phyloP scores from a whole-genome alignment of 257 asterid genomes.

The Capsicum pubescens region DNA sequence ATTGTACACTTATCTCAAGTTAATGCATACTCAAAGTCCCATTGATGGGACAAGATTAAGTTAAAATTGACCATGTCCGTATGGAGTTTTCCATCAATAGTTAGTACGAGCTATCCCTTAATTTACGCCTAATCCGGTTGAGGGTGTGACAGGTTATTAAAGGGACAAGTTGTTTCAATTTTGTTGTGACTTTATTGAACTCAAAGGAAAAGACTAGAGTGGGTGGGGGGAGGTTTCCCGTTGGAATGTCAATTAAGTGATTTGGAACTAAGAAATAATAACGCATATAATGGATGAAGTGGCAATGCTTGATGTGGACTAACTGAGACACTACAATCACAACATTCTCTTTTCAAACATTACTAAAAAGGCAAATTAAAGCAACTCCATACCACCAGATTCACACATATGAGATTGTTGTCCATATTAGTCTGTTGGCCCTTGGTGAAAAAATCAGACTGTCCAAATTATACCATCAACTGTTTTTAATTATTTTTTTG shows the following conservation, averaged over 20 bases:
- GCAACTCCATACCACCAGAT: background rate
- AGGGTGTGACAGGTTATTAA: slow-evolving; percentile 17
- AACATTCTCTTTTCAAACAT: slow-evolving; percentile 42
- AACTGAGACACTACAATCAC: slow-evolving; percentile 45
- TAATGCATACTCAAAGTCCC: slow-evolving; percentile 29
- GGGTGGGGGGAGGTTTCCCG: slow-evolving; percentile 15
- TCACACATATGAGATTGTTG: background rate
- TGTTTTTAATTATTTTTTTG: too few relatives aligned
- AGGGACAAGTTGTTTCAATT: background rate
- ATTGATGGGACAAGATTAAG: slow-evolving; percentile 26
- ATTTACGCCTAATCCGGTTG: slow-evolving; percentile 2
- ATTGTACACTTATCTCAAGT: slow-evolving; percentile 22
- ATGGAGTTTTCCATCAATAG: slow-evolving; percentile 18
- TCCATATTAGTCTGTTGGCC: background rate
- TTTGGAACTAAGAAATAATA: slow-evolving; percentile 28
- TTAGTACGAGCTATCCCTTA: background rate
- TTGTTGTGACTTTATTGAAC: slow-evolving; percentile 10
- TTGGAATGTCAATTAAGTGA: background rate
- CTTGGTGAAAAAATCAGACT: background rate
- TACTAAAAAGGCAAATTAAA: slow-evolving; percentile 18
- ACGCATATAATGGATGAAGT: slow-evolving; percentile 27
- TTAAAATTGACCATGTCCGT: slow-evolving; percentile 9
- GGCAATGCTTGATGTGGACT: slow-evolving; percentile 39
- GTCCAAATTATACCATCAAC: background rate
- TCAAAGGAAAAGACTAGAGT: background rate